Evolutionary conservation across 1,139 yeast species (phyloP).

Genomic region (Geotrichum siamense): DNA sequence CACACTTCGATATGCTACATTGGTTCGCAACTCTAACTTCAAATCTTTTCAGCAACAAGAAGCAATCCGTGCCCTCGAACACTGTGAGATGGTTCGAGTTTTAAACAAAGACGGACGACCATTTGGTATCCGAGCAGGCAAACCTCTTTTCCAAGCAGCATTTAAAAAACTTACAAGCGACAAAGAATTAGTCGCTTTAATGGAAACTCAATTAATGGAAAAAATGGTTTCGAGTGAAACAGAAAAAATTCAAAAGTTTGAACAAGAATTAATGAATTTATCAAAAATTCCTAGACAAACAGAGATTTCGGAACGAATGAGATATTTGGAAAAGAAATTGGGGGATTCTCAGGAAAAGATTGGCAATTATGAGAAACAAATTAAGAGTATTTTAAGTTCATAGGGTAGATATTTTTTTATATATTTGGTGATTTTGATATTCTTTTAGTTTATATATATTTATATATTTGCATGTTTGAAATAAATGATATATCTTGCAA

Average conservation of each 20-base stretch:
- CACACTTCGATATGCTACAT: slow-evolving; percentile 8
- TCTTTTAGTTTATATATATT: too few species aligned
- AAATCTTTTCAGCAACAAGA: slow-evolving; percentile 46
- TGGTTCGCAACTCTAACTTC: slow-evolving; percentile 46
- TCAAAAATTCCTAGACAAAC: slow-evolving; percentile 43
- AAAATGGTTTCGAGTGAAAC: slow-evolving; percentile 53
- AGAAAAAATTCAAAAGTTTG: slow-evolving; percentile 56
- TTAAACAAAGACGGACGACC: slow-evolving; percentile 70
- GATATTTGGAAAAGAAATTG: slow-evolving; percentile 60
- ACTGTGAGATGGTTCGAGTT: slow-evolving; percentile 64
- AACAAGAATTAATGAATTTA: slow-evolving; percentile 61
- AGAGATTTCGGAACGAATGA: slow-evolving; percentile 53
- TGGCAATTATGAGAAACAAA: slow-evolving; percentile 38
- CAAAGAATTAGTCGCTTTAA: slow-evolving; percentile 46
- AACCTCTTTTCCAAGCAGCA: slow-evolving; percentile 80
- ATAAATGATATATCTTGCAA: too few species aligned
- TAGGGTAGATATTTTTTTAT: too few species aligned
- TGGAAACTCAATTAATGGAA: slow-evolving; percentile 57
- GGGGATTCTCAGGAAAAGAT: slow-evolving; percentile 40
- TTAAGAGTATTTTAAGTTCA: slow-evolving; percentile 16
- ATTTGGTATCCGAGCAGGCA: slow-evolving; percentile 60
- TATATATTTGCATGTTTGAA: too few species aligned
- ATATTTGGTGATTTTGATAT: too few species aligned
- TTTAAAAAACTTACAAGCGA: slow-evolving; percentile 60
- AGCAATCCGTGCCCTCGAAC: slow-evolving; percentile 65